phyloP scores from a whole-genome alignment of 2,329 filamentous ascomycete genomes.

The Epichloe gansuensis region DNA sequence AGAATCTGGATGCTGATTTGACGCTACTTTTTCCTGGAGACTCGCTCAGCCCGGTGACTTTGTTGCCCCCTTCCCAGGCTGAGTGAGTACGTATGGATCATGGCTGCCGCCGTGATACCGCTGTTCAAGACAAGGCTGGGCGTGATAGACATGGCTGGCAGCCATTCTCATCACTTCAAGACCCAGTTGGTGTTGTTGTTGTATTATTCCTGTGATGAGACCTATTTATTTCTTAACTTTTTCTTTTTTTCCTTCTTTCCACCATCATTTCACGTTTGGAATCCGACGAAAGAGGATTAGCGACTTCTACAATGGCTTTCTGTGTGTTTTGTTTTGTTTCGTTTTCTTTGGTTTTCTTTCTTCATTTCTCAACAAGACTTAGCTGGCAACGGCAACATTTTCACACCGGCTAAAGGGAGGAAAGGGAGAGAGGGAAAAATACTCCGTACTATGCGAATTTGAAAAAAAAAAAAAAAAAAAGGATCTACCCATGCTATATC shows the following conservation, averaged over 20 bases:
- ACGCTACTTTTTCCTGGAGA: neutral
- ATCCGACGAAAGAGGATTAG: neutral
- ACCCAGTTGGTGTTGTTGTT: neutral
- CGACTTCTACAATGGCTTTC: neutral
- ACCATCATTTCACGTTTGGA: neutral
- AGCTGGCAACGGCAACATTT: slow-evolving; percentile 3
- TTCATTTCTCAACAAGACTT: neutral
- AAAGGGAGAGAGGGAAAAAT: neutral
- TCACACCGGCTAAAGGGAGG: neutral
- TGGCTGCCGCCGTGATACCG: neutral
- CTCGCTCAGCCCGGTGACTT: neutral
- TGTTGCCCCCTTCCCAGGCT: neutral
- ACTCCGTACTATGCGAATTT: neutral
- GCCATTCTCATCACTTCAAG: neutral
- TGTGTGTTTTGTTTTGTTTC: neutral
- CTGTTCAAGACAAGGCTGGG: neutral
- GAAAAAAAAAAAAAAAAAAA: neutral
- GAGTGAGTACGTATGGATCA: neutral
- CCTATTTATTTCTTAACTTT: neutral
- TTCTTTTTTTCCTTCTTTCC: neutral
- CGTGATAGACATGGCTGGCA: neutral
- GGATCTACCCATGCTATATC: neutral
- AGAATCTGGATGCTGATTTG: neutral
- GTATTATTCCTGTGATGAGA: neutral
- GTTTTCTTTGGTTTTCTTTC: neutral